A percentile compares a stretch with the other conserved stretches of the same genome.
Evolutionary conservation across 2,329 filamentous ascomycete genomes (phyloP).

Genomic region (Neofusicoccum cordaticola): DNA sequence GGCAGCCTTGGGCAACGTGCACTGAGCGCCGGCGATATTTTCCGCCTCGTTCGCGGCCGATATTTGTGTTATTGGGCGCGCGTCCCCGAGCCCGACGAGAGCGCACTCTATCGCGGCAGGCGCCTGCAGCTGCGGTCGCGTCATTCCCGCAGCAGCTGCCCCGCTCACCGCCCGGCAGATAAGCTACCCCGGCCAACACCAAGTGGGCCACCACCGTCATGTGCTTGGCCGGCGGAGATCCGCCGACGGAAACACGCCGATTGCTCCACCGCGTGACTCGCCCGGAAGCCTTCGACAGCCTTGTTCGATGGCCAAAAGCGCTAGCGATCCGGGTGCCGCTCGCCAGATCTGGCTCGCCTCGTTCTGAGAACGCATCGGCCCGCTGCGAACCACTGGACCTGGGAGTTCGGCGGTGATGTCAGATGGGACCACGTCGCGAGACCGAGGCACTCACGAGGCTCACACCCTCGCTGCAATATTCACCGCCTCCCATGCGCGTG

Average conservation of each 20-base stretch:
- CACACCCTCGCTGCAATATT: neutral
- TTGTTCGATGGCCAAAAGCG: neutral
- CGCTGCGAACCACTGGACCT: slow-evolving; percentile 7
- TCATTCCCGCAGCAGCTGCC: neutral
- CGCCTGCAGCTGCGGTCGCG: neutral
- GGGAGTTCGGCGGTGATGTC: neutral
- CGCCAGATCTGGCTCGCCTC: neutral
- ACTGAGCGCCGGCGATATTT: neutral
- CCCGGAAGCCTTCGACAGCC: neutral
- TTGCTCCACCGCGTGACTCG: slow-evolving; percentile 11
- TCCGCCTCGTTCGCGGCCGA: neutral
- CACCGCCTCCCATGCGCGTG: neutral
- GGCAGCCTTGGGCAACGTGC: neutral
- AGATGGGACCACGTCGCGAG: neutral
- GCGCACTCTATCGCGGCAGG: neutral
- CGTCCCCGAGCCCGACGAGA: neutral
- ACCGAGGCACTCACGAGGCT: neutral
- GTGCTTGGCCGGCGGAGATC: slow-evolving; percentile 1
- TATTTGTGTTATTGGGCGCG: neutral
- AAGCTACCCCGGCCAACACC: slow-evolving; percentile 4
- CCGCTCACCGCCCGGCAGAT: slow-evolving; percentile 11
- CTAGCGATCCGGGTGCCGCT: neutral
- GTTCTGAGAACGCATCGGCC: slow-evolving; percentile 3
- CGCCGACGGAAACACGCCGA: neutral
- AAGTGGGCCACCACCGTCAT: slow-evolving; percentile 2